phyloP scores from a whole-genome alignment of 169 alveolate species.

The Cryptosporidium muris region DNA sequence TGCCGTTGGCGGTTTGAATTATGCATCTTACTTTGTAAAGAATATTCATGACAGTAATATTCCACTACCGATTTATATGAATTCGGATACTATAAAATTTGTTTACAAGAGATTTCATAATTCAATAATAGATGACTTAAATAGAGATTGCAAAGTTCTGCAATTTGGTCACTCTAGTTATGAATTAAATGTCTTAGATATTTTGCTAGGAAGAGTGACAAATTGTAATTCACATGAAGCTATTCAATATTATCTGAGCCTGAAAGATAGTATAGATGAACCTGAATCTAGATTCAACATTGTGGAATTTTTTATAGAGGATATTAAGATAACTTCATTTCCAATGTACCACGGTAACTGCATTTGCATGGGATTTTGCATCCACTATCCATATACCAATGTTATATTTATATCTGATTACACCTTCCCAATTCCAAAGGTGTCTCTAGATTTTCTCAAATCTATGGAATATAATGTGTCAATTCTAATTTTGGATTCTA shows the following conservation, averaged over 20 bases:
- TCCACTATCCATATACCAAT: conserved; percentile 33
- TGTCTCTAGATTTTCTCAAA: conserved; percentile 31
- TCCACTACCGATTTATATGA: conserved; percentile 41
- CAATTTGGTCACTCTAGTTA: conserved; percentile 1
- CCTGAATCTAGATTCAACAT: background rate
- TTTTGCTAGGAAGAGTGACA: conserved; percentile 4
- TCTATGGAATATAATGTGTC: conserved; percentile 4
- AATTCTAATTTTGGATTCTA: conserved; percentile 50
- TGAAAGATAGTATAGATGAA: background rate
- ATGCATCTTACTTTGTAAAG: conserved; percentile 1
- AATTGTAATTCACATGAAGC: background rate
- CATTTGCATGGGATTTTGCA: conserved; percentile 57
- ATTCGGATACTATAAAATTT: conserved; percentile 26
- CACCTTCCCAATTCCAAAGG: conserved; percentile 45
- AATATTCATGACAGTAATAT: background rate
- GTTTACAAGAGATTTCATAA: conserved; percentile 11
- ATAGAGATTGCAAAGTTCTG: background rate
- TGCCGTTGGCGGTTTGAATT: conserved; percentile 76
- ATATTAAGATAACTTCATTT: conserved; percentile 32
- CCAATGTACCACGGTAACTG: conserved; percentile 70
- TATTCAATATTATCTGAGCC: background rate
- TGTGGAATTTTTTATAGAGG: conserved; percentile 17
- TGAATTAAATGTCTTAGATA: conserved; percentile 48
- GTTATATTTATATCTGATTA: conserved; percentile 42
- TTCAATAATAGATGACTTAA: conserved; percentile 14